These are phyloP conservation scores for Pseudopyricularia cyperi DNA, from an alignment of 2,329 filamentous ascomycete genomes.

Conservation along the genomic window DNA sequence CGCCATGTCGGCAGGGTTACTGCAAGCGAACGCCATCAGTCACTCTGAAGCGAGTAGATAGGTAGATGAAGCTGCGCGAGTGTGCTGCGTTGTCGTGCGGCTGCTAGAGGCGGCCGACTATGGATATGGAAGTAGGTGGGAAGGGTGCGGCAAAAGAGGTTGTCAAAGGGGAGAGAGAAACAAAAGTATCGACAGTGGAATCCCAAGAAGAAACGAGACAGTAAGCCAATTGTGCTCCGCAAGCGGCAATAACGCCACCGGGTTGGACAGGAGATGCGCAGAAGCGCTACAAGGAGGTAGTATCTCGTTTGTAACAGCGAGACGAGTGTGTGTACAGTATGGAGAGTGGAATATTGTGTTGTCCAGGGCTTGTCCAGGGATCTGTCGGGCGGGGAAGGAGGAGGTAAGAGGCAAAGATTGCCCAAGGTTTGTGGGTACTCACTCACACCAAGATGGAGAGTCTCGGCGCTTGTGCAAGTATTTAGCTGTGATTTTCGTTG, in stretches of 20 bases:
- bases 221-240: not conserved
- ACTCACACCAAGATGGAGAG: not conserved
- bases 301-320: too few species aligned
- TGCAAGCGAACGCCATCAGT: slow-evolving; percentile 1
- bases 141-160: not conserved
- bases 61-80: not conserved
- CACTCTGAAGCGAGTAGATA: not conserved
- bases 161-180: not conserved
- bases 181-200: not conserved
- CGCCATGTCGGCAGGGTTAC: slow-evolving; percentile 23
- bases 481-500: not conserved
- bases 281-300: too few species aligned
- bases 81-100: not conserved
- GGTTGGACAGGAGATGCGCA: not conserved
- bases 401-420: not conserved
- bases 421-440: not conserved
- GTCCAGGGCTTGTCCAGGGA: too few species aligned
- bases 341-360: too few species aligned
- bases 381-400: not conserved
- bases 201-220: not conserved
- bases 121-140: not conserved
- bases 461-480: not conserved
- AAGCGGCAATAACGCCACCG: not conserved
- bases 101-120: not conserved
- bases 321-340: too few species aligned